phyloP scores from a whole-genome alignment of 2,329 filamentous ascomycete species.

The Epichloe elymi region DNA sequence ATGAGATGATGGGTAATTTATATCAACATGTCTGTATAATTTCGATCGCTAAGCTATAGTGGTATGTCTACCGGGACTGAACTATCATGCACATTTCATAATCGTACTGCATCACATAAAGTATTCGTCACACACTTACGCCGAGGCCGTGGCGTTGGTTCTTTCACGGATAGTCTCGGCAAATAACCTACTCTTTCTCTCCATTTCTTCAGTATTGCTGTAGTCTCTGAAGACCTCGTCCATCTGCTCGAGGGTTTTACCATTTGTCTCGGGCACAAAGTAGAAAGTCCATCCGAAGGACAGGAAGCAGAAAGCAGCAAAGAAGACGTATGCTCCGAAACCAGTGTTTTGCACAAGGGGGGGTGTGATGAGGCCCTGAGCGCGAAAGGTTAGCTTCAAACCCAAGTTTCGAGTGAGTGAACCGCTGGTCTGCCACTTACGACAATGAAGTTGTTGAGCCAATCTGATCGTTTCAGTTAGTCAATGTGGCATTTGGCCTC shows the following conservation, averaged over 20 bases:
- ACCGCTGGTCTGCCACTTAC: slow-evolving; percentile 4
- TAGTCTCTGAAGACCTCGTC: slow-evolving; percentile 24
- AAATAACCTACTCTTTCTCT: slow-evolving; percentile 2
- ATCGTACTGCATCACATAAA: not conserved
- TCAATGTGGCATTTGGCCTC: too few species aligned
- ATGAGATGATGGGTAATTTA: too few species aligned
- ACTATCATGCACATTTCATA: not conserved
- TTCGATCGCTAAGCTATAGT: not conserved
- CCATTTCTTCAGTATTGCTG: slow-evolving; percentile 11
- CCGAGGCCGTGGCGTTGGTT: not conserved
- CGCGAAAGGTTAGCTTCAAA: too few species aligned
- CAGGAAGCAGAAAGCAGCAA: slow-evolving; percentile 43
- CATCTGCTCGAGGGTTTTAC: slow-evolving; percentile 41
- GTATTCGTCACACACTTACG: not conserved
- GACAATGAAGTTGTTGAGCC: slow-evolving; percentile 51
- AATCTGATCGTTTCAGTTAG: slow-evolving; percentile 21
- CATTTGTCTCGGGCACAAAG: slow-evolving; percentile 45
- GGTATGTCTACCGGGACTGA: not conserved
- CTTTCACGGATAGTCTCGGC: slow-evolving; percentile 2
- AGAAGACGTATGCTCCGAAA: slow-evolving; percentile 44
- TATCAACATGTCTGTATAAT: not conserved
- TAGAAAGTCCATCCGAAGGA: slow-evolving; percentile 38
- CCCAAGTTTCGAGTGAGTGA: too few species aligned
- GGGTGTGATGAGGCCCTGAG: slow-evolving; percentile 41
- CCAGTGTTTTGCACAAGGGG: slow-evolving; percentile 36